Conservation (phyloP, 805 yeast species). For the Yarrowia sp. region DNA sequence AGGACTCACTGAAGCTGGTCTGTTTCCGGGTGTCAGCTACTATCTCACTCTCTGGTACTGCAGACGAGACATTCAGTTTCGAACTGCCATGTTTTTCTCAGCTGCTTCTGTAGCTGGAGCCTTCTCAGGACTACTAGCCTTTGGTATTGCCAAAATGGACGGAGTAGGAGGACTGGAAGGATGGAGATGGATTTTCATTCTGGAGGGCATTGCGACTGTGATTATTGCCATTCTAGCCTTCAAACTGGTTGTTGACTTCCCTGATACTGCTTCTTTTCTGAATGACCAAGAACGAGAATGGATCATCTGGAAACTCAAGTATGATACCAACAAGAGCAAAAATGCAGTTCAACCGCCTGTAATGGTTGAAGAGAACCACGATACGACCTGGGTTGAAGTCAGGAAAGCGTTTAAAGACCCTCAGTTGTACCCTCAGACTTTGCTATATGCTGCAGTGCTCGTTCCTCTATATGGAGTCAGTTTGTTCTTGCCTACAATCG, state of each 20-base stretch:
- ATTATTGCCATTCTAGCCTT: constrained; percentile 37
- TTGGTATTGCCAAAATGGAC: constrained; percentile 46
- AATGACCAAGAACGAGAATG: constrained; percentile 46
- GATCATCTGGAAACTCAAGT: constrained; percentile 34
- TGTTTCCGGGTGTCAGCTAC: constrained; percentile 46
- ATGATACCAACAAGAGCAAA: constrained; percentile 9
- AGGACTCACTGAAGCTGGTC: constrained; percentile 46
- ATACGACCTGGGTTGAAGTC: constrained; percentile 32
- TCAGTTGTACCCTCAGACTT: constrained; percentile 49
- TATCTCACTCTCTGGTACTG: constrained; percentile 39
- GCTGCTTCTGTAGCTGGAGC: constrained; percentile 45
- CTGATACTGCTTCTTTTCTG: constrained; percentile 58
- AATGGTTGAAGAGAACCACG: constrained; percentile 45
- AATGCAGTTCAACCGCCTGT: not conserved
- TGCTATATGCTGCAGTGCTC: constrained; percentile 53
- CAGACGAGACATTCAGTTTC: constrained; percentile 42
- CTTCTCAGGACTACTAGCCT: constrained; percentile 47
- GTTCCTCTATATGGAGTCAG: constrained; percentile 61
- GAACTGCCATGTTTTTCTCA: constrained; percentile 43
- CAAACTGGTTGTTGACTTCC: constrained; percentile 46
- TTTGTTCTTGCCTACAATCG: constrained; percentile 56
- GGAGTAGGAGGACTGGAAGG: constrained; percentile 44
- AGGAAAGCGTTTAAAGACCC: constrained; percentile 50
- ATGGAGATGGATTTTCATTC: constrained; percentile 53
- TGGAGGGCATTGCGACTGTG: constrained; percentile 50